Percentiles rank a stretch among this genome's conserved stretches.
phyloP scores from a whole-genome alignment of 805 yeast genomes.

The Blastobotrys americana region DNA sequence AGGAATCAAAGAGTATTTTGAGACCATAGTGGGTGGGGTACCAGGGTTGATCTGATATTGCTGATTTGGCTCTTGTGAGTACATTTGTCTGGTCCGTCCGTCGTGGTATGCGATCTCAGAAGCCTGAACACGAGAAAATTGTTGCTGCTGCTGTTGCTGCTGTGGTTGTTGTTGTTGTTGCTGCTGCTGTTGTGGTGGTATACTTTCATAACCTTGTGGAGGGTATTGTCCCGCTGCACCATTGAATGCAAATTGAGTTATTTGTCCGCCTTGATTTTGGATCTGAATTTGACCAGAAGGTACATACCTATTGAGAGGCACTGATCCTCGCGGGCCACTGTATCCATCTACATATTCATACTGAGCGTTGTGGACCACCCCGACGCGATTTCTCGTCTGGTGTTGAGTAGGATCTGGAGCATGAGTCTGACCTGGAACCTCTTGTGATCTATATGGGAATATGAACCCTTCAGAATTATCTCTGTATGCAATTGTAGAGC shows the following conservation, averaged over 20 bases:
- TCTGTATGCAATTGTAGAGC: neutral
- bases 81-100: conserved; percentile 1
- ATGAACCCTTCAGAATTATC: neutral
- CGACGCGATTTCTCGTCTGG: neutral
- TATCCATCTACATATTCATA: neutral
- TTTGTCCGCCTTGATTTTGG: neutral
- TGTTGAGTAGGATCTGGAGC: neutral
- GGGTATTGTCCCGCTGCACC: neutral
- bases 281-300: neutral
- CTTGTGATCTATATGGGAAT: conserved; percentile 6
- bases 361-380: neutral
- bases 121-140: neutral
- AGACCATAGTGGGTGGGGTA: conserved; percentile 4
- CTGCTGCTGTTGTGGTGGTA: conserved; percentile 11
- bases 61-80: conserved; percentile 4
- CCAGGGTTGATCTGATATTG: conserved; percentile 2
- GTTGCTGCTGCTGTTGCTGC: conserved; percentile 8
- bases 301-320: neutral
- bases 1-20: neutral
- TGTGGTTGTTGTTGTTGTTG: conserved; percentile 9
- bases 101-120: neutral
- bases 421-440: conserved; percentile 3
- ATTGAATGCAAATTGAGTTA: neutral
- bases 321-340: neutral
- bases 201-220: conserved; percentile 2